A percentile compares a stretch with the other conserved stretches of the same genome.
Conservation (phyloP, 2,329 filamentous ascomycete species). For the Diaporthe citriasiana region DNA sequence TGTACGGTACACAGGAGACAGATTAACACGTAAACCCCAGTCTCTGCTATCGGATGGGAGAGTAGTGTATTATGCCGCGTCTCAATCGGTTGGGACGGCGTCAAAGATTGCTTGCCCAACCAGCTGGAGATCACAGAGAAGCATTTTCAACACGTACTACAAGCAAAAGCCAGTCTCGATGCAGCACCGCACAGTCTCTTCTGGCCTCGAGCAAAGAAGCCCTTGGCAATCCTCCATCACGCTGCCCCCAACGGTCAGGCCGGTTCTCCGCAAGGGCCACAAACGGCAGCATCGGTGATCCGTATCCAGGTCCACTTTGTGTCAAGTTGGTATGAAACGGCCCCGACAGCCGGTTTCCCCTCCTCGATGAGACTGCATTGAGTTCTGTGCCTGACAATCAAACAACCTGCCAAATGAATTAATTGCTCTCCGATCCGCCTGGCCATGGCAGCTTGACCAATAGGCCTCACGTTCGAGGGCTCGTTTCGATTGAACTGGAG, state of each 20-base stretch:
- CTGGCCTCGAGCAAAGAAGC: not conserved
- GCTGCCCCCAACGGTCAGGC: not conserved
- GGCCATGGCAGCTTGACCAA: constrained; percentile 24
- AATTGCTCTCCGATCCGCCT: constrained; percentile 19
- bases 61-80: not conserved
- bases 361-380: constrained; percentile 30
- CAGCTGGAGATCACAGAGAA: not conserved
- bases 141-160: not conserved
- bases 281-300: constrained; percentile 5
- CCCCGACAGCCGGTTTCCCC: constrained; percentile 30
- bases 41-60: not conserved
- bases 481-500: constrained; percentile 34
- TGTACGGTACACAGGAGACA: not conserved
- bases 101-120: not conserved
- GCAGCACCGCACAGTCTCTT: not conserved
- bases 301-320: constrained; percentile 27
- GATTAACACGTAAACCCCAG: not conserved
- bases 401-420: constrained; percentile 30
- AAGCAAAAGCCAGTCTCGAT: constrained; percentile 1
- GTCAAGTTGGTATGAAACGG: constrained; percentile 29
- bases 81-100: not conserved
- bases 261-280: constrained; percentile 16
- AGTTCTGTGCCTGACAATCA: constrained; percentile 33
- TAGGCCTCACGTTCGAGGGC: constrained; percentile 11
- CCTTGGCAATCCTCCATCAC: constrained; percentile 1